These are phyloP conservation scores for Cystobasidiaceae sp. DNA, from an alignment of 1,284 basidiomycete genomes.

Conservation along the genomic window DNA sequence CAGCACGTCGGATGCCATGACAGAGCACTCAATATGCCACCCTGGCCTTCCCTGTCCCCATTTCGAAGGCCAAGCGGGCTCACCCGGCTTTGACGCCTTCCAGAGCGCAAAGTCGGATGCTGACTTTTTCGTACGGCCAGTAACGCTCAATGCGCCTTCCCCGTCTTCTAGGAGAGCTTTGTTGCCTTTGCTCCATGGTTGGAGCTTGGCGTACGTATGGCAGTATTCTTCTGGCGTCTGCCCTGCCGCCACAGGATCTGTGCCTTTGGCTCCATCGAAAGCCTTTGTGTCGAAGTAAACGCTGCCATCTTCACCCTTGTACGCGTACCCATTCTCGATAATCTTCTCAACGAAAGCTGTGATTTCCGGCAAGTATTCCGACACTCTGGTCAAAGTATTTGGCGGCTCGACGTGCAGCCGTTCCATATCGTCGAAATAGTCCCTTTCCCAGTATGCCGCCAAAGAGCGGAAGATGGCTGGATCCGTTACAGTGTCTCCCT, in stretches of 20 bases:
- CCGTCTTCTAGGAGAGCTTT: constrained; percentile 84
- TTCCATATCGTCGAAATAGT: constrained; percentile 90
- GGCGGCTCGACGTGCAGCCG: constrained; percentile 79
- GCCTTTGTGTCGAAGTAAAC: constrained; percentile 91
- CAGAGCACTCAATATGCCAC: constrained; percentile 99
- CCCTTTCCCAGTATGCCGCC: constrained; percentile 82
- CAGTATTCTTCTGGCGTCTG: constrained; percentile 54
- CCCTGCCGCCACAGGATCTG: constrained; percentile 45
- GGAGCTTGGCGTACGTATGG: constrained; percentile 85
- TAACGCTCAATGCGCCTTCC: constrained; percentile 67
- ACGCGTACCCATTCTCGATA: constrained; percentile 82
- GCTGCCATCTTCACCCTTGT: constrained; percentile 68
- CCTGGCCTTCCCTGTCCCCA: constrained; percentile 97
- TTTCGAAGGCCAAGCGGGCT: constrained; percentile 91
- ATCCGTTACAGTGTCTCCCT: constrained; percentile 74
- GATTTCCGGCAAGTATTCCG: constrained; percentile 95
- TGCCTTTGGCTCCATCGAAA: constrained; percentile 64
- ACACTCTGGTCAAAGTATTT: constrained; percentile 88
- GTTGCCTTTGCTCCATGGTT: constrained; percentile 93
- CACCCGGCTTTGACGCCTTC: constrained; percentile 97
- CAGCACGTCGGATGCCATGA: constrained; percentile 92
- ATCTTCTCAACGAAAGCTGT: constrained; percentile 82
- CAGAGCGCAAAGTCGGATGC: constrained; percentile 88
- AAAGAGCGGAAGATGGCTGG: constrained; percentile 78
- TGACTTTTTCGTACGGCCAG: constrained; percentile 54